Evolutionary conservation across 176 grass and related monocot genomes (phyloP).

Genomic region (Musa acuminata): DNA sequence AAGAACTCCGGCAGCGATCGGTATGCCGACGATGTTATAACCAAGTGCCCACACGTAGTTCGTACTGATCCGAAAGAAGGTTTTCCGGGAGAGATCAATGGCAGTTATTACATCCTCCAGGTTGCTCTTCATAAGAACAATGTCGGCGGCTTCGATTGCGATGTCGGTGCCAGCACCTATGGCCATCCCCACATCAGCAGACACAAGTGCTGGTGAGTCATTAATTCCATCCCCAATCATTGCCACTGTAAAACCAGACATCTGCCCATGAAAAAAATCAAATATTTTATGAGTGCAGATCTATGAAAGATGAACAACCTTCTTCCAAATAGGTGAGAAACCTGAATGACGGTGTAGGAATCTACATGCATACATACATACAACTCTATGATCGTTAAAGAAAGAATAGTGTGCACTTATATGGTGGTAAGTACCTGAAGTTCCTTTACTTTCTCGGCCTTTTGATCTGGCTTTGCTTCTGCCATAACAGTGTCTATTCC

Average conservation of each 20-base stretch:
- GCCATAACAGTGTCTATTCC: constrained; percentile 71
- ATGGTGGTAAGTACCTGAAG: constrained; percentile 46
- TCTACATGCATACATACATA: no score
- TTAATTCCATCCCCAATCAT: constrained; percentile 97
- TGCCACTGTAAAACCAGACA: constrained; percentile 60
- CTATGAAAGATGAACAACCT: neutral
- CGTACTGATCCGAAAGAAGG: constrained; percentile 80
- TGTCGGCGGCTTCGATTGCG: constrained; percentile 91
- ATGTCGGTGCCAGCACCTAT: constrained; percentile 85
- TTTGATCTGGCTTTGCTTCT: constrained; percentile 69
- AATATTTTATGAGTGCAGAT: neutral
- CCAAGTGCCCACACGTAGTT: constrained; percentile 94
- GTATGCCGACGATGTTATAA: constrained; percentile 82
- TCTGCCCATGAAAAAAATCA: constrained; percentile 23
- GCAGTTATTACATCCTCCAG: constrained; percentile 86
- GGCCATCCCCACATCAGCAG: constrained; percentile 69
- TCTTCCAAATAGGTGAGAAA: no score
- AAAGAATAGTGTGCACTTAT: no score
- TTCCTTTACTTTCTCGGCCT: constrained; percentile 30
- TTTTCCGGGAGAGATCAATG: constrained; percentile 86
- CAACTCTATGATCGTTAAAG: no score
- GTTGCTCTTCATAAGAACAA: constrained; percentile 96
- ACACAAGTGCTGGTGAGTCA: constrained; percentile 77
- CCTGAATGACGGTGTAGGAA: no score
- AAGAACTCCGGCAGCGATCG: constrained; percentile 64